phyloP scores from a whole-genome alignment of 306 rosid genomes.

The Canavalia gladiata region DNA sequence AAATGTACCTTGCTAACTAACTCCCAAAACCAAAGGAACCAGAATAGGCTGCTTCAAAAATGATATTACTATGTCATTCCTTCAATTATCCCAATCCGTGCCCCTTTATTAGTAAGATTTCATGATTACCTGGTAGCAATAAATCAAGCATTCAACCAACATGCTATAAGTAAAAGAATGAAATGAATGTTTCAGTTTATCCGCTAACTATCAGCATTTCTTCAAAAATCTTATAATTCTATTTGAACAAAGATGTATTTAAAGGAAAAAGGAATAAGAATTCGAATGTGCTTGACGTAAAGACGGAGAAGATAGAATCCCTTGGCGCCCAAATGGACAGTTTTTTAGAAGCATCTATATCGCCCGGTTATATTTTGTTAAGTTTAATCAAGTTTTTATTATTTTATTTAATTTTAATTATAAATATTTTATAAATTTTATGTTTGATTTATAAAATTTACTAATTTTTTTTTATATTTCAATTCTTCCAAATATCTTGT shows the following conservation, averaged over 20 bases:
- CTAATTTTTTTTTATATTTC: too few species aligned
- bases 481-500: too few species aligned
- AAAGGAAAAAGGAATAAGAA: not conserved
- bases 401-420: too few species aligned
- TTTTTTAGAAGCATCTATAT: too few species aligned
- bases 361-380: too few species aligned
- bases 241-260: not conserved
- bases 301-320: not conserved
- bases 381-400: too few species aligned
- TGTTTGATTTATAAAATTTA: too few species aligned
- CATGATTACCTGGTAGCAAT: not conserved
- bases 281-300: slow-evolving; percentile 3
- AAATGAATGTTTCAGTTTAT: too few species aligned
- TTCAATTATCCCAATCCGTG: not conserved
- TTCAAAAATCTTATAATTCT: not conserved
- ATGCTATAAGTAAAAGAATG: not conserved
- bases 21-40: not conserved
- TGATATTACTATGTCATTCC: not conserved
- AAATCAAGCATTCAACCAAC: not conserved
- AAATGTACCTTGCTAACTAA: not conserved
- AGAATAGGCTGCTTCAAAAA: not conserved
- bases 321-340: not conserved
- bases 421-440: too few species aligned
- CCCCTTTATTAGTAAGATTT: not conserved
- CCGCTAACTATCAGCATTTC: not conserved